phyloP scores from a whole-genome alignment of 2,329 filamentous ascomycete species.

The Paecilomyces variotii region DNA sequence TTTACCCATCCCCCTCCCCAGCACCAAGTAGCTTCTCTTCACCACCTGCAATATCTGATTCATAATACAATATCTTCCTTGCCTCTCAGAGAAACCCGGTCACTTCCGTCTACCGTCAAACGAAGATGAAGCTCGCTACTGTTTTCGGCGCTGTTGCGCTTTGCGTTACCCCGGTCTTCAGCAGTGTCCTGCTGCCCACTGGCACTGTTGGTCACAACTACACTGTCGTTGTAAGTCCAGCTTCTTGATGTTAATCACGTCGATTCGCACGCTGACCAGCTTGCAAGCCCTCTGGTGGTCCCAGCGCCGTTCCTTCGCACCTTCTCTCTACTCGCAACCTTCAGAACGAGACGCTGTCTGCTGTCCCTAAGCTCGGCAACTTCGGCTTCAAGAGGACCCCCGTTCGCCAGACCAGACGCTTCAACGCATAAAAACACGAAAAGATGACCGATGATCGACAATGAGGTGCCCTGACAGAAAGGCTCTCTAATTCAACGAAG shows the following conservation, averaged over 20 bases:
- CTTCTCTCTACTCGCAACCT: background rate
- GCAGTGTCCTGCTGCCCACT: slow-evolving; percentile 10
- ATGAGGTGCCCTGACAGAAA: background rate
- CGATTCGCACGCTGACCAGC: background rate
- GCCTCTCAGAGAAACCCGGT: background rate
- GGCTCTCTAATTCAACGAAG: background rate
- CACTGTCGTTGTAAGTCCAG: background rate
- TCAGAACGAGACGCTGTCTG: background rate
- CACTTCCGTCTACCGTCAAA: background rate
- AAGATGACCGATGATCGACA: background rate
- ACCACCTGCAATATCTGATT: background rate
- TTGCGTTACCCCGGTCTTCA: slow-evolving; percentile 11
- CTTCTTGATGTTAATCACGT: background rate
- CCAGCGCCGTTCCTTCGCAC: background rate
- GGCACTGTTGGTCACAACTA: slow-evolving; percentile 1
- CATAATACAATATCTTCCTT: background rate
- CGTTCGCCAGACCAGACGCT: slow-evolving; percentile 17
- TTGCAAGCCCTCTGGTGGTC: background rate
- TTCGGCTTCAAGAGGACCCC: slow-evolving; percentile 14
- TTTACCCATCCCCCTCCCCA: slow-evolving; percentile 1
- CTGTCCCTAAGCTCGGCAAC: background rate
- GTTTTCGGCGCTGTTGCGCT: slow-evolving; percentile 16
- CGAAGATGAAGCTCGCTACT: slow-evolving; percentile 22
- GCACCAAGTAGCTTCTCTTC: background rate
- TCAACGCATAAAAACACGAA: slow-evolving; percentile 8